A percentile compares a stretch with the other conserved stretches of the same genome.
Conservation (phyloP, 345 rosid species). For the Erucastrum elatum region DNA sequence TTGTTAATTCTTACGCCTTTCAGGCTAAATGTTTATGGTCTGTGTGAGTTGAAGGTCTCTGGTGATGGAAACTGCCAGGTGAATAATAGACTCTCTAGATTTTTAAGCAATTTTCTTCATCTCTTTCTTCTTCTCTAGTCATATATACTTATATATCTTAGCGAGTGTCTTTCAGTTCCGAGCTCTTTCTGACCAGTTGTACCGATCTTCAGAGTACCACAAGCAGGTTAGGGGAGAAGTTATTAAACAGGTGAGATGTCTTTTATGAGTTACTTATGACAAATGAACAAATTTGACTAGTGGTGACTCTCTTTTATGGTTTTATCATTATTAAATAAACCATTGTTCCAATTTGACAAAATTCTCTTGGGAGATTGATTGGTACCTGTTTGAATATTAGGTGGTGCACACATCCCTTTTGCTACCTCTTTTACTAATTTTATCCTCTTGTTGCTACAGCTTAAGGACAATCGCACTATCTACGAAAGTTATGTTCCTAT, state of each 20-base stretch:
- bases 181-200: conserved; percentile 92
- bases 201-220: conserved; percentile 82
- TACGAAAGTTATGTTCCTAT: conserved; percentile 93
- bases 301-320: not conserved
- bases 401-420: conserved; percentile 18
- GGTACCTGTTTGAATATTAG: not conserved
- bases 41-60: conserved; percentile 83
- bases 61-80: conserved; percentile 99
- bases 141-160: not conserved
- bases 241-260: conserved; percentile 73
- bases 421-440: conserved; percentile 17
- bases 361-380: not conserved
- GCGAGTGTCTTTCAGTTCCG: conserved; percentile 63
- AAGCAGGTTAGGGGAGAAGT: conserved; percentile 85
- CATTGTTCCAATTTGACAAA: not conserved
- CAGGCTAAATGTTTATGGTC: conserved; percentile 77
- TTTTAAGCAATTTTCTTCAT: conserved; percentile 12
- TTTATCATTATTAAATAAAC: not conserved
- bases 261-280: conserved; percentile 18
- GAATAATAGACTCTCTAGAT: conserved; percentile 12
- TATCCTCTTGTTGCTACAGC: conserved; percentile 49
- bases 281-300: not conserved
- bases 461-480: conserved; percentile 61
- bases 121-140: conserved; percentile 1
- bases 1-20: conserved; percentile 17